phyloP scores from a whole-genome alignment of 2,329 filamentous ascomycete species.

The Bipolaris zeicola region DNA sequence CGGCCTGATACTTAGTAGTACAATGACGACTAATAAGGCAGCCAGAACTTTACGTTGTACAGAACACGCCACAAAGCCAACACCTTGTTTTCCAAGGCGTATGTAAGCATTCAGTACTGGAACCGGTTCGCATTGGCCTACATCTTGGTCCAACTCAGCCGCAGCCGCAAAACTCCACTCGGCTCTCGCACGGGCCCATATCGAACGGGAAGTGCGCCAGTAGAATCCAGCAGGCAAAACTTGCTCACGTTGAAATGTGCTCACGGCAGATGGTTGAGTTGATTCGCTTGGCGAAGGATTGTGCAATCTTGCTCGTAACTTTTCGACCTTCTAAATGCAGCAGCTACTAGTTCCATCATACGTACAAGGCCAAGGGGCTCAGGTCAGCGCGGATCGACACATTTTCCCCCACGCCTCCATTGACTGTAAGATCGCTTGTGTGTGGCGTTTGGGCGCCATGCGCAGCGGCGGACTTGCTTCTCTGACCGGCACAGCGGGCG shows the following conservation, averaged over 20 bases:
- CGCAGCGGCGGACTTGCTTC: not conserved
- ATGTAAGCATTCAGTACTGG: not conserved
- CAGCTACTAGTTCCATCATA: not conserved
- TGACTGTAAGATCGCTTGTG: not conserved
- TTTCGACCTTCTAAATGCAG: not conserved
- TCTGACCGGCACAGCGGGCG: constrained; percentile 2
- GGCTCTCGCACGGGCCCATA: no score
- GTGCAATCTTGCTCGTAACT: not conserved
- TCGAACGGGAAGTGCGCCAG: not conserved
- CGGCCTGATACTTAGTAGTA: not conserved
- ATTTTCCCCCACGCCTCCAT: not conserved
- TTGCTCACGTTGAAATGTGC: not conserved
- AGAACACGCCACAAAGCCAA: not conserved
- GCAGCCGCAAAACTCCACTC: no score
- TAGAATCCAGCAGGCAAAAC: not conserved
- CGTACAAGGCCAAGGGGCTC: not conserved
- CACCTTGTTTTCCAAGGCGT: not conserved
- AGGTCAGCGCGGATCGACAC: not conserved
- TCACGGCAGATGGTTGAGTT: not conserved
- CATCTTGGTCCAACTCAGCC: not conserved
- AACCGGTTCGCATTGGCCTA: not conserved
- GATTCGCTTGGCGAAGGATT: not conserved
- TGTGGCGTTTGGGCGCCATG: not conserved
- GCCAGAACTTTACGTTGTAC: not conserved
- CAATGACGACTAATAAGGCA: not conserved